These are phyloP conservation scores for Cucurbita maxima DNA, from an alignment of 306 rosid species.

Conservation along the genomic window DNA sequence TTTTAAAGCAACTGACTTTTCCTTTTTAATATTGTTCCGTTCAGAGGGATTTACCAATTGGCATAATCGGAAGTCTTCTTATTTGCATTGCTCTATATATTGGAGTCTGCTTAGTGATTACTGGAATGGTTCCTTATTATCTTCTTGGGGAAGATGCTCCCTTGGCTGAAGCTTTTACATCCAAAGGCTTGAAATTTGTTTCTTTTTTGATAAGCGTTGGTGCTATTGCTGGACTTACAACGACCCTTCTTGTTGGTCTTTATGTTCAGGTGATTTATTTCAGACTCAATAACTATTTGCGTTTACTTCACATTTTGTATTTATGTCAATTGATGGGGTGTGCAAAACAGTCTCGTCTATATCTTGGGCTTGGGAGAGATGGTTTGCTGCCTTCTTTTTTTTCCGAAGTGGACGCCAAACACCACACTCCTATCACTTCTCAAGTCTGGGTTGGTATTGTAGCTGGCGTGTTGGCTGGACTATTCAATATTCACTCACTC, in stretches of 20 bases:
- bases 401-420: constrained; percentile 52
- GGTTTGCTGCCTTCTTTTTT: constrained; percentile 79
- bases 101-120: constrained; percentile 86
- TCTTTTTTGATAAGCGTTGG: constrained; percentile 73
- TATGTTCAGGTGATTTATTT: constrained; percentile 75
- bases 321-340: constrained; percentile 11
- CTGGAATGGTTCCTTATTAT: constrained; percentile 91
- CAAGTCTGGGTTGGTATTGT: constrained; percentile 89
- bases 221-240: constrained; percentile 95
- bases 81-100: constrained; percentile 64
- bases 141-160: constrained; percentile 93
- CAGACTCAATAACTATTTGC: constrained; percentile 13
- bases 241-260: constrained; percentile 90
- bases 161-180: constrained; percentile 77
- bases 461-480: constrained; percentile 69
- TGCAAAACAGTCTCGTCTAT: constrained; percentile 76
- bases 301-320: constrained; percentile 14
- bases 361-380: constrained; percentile 97
- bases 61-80: constrained; percentile 85
- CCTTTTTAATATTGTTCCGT: constrained; percentile 8
- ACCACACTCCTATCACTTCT: constrained; percentile 79
- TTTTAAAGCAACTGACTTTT: not conserved
- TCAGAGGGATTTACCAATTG: constrained; percentile 96
- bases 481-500: constrained; percentile 61
- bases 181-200: constrained; percentile 79